Base-by-base conservation (phyloP, 2,329 filamentous ascomycete genomes). In the Diaporthe nobilis region DNA sequence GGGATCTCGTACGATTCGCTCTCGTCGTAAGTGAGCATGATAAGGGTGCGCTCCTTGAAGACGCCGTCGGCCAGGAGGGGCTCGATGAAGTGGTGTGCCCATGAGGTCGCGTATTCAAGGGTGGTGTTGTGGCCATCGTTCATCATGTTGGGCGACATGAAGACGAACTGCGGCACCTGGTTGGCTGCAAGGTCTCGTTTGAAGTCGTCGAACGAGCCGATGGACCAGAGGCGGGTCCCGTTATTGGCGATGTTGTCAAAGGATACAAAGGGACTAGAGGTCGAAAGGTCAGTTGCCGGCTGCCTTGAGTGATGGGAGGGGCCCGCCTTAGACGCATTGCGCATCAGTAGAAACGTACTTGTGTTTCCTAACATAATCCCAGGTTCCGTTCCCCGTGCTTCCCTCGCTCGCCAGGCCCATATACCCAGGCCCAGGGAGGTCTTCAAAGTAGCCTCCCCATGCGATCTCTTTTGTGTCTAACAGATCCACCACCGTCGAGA, bases 131-230 rank as follows among this genome's bases (percentile, higher is more conserved):
- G 93, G 20, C 92, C 93, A 79, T 94, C 91, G 77, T 91, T 90
- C 63, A 91, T 87, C 90, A 92, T 91, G 81, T 92, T 89, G 0
- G 91, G 91, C 0, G 89, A 89, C 82, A 92, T 88, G 82, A 92
- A 91, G 53, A 89, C 87, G 84, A 91, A 94, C 82, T 94, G 92
- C 3, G 92, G 92, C 15, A 94, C 86, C 12, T 84, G 83, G 77
- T 90, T 84, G 58, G 85, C 85, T 37, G 86, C 83, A 34, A 94
- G 83, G 78, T 93, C 92, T 10, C 85, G 83, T 53, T 90, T 84
- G 83, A 94, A 94, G 74, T 88, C 85, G 34, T 87, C 87, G 78
- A 94, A 89, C 77, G 91, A 92, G 82, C 92, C 91, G 78, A 93
- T 87, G 77, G 90, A 88, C 49, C 87, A 86, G 2, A 93, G 85